Conservation (phyloP, 441 rosid species). For the Breynia disticha region DNA sequence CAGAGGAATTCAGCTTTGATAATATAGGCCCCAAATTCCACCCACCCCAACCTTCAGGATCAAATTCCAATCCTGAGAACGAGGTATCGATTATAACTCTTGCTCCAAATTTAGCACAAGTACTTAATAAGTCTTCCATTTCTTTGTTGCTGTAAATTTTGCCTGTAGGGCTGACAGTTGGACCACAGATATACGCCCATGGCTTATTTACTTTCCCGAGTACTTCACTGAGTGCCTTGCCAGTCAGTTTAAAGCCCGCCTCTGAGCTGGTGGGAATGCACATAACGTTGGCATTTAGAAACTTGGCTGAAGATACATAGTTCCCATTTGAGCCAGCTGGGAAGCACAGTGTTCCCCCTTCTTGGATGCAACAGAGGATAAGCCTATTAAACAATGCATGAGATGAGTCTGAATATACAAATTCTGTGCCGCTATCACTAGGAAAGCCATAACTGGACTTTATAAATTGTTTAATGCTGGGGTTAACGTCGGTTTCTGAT, state of each 20-base stretch:
- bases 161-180: slow-evolving; percentile 83
- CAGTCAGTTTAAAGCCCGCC: slow-evolving; percentile 66
- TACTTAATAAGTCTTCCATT: slow-evolving; percentile 46
- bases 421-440: slow-evolving; percentile 41
- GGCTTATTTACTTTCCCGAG: slow-evolving; percentile 57
- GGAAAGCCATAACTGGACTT: slow-evolving; percentile 54
- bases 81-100: slow-evolving; percentile 79
- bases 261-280: slow-evolving; percentile 46
- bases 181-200: slow-evolving; percentile 89
- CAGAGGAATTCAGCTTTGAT: slow-evolving; percentile 37
- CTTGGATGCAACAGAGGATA: slow-evolving; percentile 67
- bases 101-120: slow-evolving; percentile 71
- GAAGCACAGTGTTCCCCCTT: slow-evolving; percentile 83
- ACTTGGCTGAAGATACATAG: slow-evolving; percentile 68
- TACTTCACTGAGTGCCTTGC: slow-evolving; percentile 27
- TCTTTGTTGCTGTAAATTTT: slow-evolving; percentile 63
- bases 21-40: slow-evolving; percentile 51
- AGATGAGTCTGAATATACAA: slow-evolving; percentile 66
- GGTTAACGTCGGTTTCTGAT: slow-evolving; percentile 69
- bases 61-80: slow-evolving; percentile 77
- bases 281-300: slow-evolving; percentile 53
- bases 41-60: slow-evolving; percentile 40
- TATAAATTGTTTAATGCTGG: slow-evolving; percentile 54
- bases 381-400: slow-evolving; percentile 70
- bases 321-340: slow-evolving; percentile 83